These are phyloP conservation scores for Kurtzmaniella quercitrusa DNA, from an alignment of 1,139 yeast species.

Conservation along the genomic window DNA sequence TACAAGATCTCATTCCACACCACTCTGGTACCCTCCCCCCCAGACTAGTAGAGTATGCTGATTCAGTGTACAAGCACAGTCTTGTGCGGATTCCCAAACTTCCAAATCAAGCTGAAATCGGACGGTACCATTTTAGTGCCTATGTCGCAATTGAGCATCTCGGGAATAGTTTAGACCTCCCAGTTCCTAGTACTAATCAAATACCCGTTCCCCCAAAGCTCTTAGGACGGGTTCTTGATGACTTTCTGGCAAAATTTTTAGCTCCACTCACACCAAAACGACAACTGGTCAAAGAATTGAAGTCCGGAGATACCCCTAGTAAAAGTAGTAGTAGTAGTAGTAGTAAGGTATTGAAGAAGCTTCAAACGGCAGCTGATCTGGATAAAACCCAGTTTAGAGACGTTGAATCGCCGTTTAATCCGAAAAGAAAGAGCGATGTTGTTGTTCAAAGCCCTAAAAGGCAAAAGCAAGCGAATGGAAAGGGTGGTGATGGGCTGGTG, in stretches of 20 bases:
- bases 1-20: constrained; percentile 48
- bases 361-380: constrained; percentile 13
- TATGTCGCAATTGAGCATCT: constrained; percentile 53
- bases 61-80: constrained; percentile 49
- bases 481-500: neutral
- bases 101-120: constrained; percentile 51
- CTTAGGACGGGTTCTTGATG: constrained; percentile 35
- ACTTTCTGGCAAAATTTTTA: constrained; percentile 35
- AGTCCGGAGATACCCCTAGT: constrained; percentile 8
- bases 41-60: constrained; percentile 44
- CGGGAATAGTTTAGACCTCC: constrained; percentile 36
- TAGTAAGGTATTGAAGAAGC: constrained; percentile 22
- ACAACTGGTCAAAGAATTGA: constrained; percentile 5
- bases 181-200: constrained; percentile 42
- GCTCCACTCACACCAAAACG: constrained; percentile 7
- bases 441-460: neutral
- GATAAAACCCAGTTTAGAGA: constrained; percentile 12
- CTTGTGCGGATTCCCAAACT: constrained; percentile 45
- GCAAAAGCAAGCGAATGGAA: neutral
- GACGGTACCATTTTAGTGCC: constrained; percentile 65
- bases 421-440: constrained; percentile 7
- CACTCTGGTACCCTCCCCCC: constrained; percentile 45
- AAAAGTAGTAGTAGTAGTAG: too few species aligned
- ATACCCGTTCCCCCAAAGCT: constrained; percentile 58
- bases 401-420: constrained; percentile 31